Percentiles rank a stretch among this genome's conserved stretches.
Conservation (phyloP, 495 filamentous ascomycete species). For the Xylaria scruposa region DNA sequence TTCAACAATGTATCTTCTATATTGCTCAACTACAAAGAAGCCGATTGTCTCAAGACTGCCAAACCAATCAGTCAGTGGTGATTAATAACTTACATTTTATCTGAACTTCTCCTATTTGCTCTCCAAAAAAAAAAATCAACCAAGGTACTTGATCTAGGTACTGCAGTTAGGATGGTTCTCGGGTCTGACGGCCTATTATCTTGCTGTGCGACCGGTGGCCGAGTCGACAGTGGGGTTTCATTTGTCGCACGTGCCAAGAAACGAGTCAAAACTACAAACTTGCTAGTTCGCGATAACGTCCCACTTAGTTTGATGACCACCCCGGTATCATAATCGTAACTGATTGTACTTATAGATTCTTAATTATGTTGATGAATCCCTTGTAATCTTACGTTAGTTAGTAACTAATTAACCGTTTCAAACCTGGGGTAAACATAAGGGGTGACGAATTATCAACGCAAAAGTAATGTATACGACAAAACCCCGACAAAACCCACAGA, state of each 20-base stretch:
- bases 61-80: not conserved
- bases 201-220: not conserved
- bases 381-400: not conserved
- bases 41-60: too few relatives aligned
- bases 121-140: too few relatives aligned
- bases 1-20: not conserved
- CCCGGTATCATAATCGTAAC: not conserved
- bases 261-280: not conserved
- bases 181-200: not conserved
- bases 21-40: not conserved
- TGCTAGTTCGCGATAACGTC: not conserved
- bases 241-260: constrained; percentile 1
- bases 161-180: not conserved
- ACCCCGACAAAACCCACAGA: too few relatives aligned
- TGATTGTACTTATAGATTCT: not conserved
- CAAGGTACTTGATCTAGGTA: too few relatives aligned
- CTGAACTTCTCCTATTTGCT: too few relatives aligned
- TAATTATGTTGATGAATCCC: not conserved
- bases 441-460: not conserved
- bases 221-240: not conserved
- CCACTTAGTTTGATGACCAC: constrained; percentile 9
- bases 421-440: not conserved
- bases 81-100: not conserved
- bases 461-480: too few relatives aligned
- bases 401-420: not conserved